Conservation (phyloP, 1,284 basidiomycete genomes). For the Cryptococcus neoformans region DNA sequence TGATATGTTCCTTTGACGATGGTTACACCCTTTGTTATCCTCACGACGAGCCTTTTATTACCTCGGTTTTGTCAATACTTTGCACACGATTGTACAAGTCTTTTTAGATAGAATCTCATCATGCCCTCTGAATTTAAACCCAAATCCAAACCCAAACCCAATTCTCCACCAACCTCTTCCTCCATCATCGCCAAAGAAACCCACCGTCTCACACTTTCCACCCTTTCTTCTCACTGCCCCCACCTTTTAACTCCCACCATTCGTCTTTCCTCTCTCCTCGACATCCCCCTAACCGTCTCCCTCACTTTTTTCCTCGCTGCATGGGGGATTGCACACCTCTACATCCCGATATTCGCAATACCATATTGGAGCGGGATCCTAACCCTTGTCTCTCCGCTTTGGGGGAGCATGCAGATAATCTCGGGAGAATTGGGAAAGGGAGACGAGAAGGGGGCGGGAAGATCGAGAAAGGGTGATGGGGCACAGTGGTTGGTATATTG, state of each 20-base stretch:
- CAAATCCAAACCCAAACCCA: background rate
- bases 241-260: conserved; percentile 7
- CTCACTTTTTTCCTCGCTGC: conserved; percentile 5
- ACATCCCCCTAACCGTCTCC: background rate
- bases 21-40: no score
- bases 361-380: conserved; percentile 17
- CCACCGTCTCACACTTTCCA: background rate
- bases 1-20: no score
- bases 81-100: no score
- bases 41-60: no score
- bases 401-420: conserved; percentile 10
- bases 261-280: conserved; percentile 5
- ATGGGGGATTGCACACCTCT: conserved; percentile 14
- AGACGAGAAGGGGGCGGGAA: background rate
- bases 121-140: background rate
- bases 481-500: conserved; percentile 22
- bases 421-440: background rate
- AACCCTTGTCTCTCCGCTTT: conserved; percentile 20
- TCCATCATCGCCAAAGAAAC: conserved; percentile 5
- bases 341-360: conserved; percentile 15
- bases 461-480: conserved; percentile 3
- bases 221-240: conserved; percentile 13
- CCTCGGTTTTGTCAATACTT: no score
- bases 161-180: background rate
- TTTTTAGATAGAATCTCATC: no score